A percentile compares a stretch with the other conserved stretches of the same genome.
phyloP scores from a whole-genome alignment of 768 basidiomycete species.

The Amanita muscaria region DNA sequence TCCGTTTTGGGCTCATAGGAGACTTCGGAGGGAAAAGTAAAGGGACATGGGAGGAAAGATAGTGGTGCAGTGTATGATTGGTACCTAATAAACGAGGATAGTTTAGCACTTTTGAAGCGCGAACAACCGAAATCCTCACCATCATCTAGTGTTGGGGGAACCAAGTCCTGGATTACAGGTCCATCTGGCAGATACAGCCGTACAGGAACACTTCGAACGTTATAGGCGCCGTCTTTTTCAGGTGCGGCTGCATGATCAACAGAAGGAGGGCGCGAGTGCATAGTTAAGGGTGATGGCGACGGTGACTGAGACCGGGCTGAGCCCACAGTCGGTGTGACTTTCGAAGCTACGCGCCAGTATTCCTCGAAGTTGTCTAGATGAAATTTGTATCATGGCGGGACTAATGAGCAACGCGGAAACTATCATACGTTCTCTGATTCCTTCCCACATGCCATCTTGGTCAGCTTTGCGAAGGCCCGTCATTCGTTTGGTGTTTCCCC shows the following conservation, averaged over 20 bases:
- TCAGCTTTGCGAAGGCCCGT: constrained; percentile 85
- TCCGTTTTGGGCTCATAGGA: constrained; percentile 33
- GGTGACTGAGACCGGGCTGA: constrained; percentile 52
- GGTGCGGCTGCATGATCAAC: constrained; percentile 43
- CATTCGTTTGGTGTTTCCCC: constrained; percentile 93
- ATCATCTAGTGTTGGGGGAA: constrained; percentile 69
- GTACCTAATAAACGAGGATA: constrained; percentile 37
- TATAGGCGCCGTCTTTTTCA: constrained; percentile 81
- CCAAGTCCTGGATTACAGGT: constrained; percentile 85
- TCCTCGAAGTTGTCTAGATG: constrained; percentile 87
- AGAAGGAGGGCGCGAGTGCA: constrained; percentile 58
- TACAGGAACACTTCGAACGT: constrained; percentile 80
- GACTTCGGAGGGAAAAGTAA: constrained; percentile 62
- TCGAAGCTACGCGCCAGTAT: constrained; percentile 90
- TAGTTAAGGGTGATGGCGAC: constrained; percentile 44
- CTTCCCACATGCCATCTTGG: constrained; percentile 96
- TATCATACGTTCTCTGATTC: constrained; percentile 81
- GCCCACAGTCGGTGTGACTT: constrained; percentile 77
- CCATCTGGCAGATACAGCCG: constrained; percentile 87
- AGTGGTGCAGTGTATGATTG: constrained; percentile 59
- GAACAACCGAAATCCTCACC: constrained; percentile 37
- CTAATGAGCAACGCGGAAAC: constrained; percentile 5
- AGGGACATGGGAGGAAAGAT: constrained; percentile 68
- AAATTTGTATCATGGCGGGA: constrained; percentile 5
- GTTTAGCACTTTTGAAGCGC: not conserved